Evolutionary conservation across 352 stramenopile species (phyloP), one percentile per base, ranked within the genome.

Genomic region (Phytophthora crassamura): DNA sequence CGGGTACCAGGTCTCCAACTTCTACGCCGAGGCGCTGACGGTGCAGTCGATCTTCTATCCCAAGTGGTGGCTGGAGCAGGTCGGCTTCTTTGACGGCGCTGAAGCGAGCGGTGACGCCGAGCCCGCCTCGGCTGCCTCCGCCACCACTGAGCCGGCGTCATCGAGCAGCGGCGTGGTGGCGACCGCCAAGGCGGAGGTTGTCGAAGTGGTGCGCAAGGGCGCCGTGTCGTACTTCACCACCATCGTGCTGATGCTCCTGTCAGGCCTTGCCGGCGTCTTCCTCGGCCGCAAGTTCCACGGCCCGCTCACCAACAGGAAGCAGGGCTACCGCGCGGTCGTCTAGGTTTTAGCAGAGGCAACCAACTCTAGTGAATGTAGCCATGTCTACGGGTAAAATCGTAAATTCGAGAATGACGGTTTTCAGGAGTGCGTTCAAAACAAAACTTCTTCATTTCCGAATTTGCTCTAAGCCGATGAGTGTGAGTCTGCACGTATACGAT

Each of bases 401-500:
- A 28, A 48, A 53, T 20, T 57, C 33, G 9, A 36, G 62, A 66
- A 65, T 66, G 55, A 61, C 40, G 32, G 61, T 67, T 53, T 34
- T 36, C 22, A 35, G 30, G 36, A 58, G 36, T n/a, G 30, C 8
- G 67, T 72, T 58, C 58, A 35, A 49, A 68, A 68, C 22, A 7
- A n/a, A 32, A 33, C 42, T 16, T 8, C 58, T 14, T 43, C 62
- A 75, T 5, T 65, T 33, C 51, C 11, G 2, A 65, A 72, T 52
- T 72, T 36, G 30, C 59, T 9, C 47, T 7, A 51, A 38, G 7
- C 82, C 80, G 73, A 34, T 67, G 14, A 60, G 32, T 34, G 86
- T 94, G 64, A 95, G 96, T 36, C 82, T 98, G 47, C 82, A 97
- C 55, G 91, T 99, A 40, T 99, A 99, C 72, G 97, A 99, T 78